Evolutionary conservation across 2,329 filamentous ascomycete genomes (phyloP).

Genomic region (Plenodomus lindquistii): DNA sequence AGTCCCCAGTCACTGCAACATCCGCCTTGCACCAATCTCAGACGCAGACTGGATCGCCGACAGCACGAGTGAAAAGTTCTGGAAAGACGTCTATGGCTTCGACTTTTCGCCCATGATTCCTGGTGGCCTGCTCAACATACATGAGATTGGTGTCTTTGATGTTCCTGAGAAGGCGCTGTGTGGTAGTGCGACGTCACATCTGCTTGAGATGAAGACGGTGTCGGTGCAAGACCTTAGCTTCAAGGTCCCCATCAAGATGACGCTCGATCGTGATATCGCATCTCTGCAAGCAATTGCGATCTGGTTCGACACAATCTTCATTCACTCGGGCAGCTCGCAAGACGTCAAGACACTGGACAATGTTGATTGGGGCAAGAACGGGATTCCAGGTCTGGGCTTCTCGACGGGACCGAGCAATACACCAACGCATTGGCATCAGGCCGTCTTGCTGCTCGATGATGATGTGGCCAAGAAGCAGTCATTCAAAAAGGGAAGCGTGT

Average conservation of each 20-base stretch:
- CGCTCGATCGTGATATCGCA: conserved; percentile 64
- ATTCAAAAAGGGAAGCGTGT: conserved; percentile 61
- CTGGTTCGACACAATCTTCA: conserved; percentile 96
- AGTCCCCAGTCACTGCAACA: conserved; percentile 81
- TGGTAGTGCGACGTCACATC: conserved; percentile 68
- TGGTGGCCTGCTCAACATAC: conserved; percentile 74
- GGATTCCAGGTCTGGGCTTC: conserved; percentile 71
- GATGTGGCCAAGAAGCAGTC: conserved; percentile 51
- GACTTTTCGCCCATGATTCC: conserved; percentile 90
- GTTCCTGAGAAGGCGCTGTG: conserved; percentile 33
- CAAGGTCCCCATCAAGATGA: conserved; percentile 67
- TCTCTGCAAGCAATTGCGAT: conserved; percentile 83
- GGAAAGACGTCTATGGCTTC: conserved; percentile 93
- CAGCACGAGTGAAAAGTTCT: conserved; percentile 71
- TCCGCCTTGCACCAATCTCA: conserved; percentile 79
- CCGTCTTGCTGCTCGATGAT: conserved; percentile 70
- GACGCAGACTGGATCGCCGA: conserved; percentile 79
- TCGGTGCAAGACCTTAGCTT: conserved; percentile 76
- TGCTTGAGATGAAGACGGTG: conserved; percentile 76
- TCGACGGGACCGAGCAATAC: conserved; percentile 79
- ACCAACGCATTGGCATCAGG: conserved; percentile 90
- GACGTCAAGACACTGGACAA: conserved; percentile 54
- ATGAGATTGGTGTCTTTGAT: conserved; percentile 39
- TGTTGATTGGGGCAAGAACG: conserved; percentile 62
- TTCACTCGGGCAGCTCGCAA: conserved; percentile 54